Evolutionary conservation across 2,329 filamentous ascomycete genomes (phyloP).

Genomic region (Epichloe elymi): DNA sequence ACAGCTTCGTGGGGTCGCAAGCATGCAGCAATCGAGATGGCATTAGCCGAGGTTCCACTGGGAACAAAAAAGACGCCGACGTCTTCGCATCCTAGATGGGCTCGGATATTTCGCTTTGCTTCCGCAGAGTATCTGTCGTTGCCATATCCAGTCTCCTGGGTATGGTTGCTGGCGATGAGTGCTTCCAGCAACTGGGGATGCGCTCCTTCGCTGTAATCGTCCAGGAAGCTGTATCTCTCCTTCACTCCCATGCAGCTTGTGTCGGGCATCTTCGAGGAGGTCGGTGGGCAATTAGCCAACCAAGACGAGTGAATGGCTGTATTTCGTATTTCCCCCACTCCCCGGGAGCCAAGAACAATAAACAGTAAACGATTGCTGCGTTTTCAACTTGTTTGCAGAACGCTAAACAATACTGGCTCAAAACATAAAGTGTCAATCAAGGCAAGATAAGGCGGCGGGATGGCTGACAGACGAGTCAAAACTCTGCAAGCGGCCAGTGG

Average conservation of each 20-base stretch:
- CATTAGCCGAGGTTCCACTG: constrained; percentile 37
- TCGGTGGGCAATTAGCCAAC: not conserved
- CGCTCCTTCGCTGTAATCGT: constrained; percentile 39
- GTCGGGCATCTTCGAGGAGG: constrained; percentile 7
- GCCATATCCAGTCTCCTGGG: constrained; percentile 34
- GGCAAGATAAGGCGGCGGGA: not conserved
- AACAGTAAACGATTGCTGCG: not conserved
- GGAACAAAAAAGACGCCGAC: constrained; percentile 38
- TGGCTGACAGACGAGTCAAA: not conserved
- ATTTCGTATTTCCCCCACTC: not conserved
- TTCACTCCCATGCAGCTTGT: constrained; percentile 1
- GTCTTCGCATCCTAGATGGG: constrained; percentile 22
- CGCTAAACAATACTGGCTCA: not conserved
- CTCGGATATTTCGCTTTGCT: constrained; percentile 28
- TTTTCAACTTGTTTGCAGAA: not conserved
- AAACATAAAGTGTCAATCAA: not conserved
- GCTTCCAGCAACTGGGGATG: constrained; percentile 36
- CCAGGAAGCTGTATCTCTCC: constrained; percentile 30
- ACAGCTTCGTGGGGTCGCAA: constrained; percentile 37
- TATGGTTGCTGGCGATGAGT: constrained; percentile 28
- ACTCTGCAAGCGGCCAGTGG: constrained; percentile 1
- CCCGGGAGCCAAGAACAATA: not conserved
- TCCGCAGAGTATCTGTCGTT: constrained; percentile 29
- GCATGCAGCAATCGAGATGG: constrained; percentile 38
- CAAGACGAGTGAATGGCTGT: too few relatives aligned